Evolutionary conservation across 2,329 filamentous ascomycete species (phyloP).

Genomic region (Epichloe sp.): DNA sequence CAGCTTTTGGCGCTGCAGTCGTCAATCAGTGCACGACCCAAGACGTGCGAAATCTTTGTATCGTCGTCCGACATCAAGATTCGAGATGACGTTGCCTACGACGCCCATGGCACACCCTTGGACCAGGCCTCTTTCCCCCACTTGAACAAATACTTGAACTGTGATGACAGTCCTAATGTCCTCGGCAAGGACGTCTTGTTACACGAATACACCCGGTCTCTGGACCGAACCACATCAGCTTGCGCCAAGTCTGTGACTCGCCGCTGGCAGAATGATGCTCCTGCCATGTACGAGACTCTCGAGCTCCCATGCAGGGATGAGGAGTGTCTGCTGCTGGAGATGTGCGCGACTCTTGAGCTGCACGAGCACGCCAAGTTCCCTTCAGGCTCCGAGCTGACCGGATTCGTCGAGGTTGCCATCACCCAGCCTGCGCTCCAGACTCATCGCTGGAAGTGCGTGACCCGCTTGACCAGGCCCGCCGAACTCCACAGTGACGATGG

Average conservation of each 20-base stretch:
- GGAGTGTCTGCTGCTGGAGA: conserved; percentile 45
- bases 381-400: conserved; percentile 44
- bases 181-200: conserved; percentile 39
- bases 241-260: conserved; percentile 39
- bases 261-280: conserved; percentile 46
- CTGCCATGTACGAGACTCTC: conserved; percentile 40
- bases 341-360: conserved; percentile 47
- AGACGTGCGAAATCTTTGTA: conserved; percentile 46
- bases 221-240: conserved; percentile 42
- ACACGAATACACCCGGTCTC: conserved; percentile 43
- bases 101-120: conserved; percentile 30
- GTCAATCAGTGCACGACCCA: conserved; percentile 40
- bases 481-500: conserved; percentile 37
- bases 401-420: conserved; percentile 45
- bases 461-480: conserved; percentile 41
- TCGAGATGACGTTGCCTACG: conserved; percentile 32
- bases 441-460: conserved; percentile 48
- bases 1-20: conserved; percentile 41
- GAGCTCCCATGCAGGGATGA: conserved; percentile 34
- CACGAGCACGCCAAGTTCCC: conserved; percentile 45
- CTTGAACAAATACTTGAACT: conserved; percentile 38
- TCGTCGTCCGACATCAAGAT: conserved; percentile 40
- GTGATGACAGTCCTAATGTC: conserved; percentile 37
- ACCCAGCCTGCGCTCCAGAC: conserved; percentile 39
- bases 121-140: conserved; percentile 42